Evolutionary conservation across 2,329 filamentous ascomycete species (phyloP).

Genomic region (Anthostomella pinea): DNA sequence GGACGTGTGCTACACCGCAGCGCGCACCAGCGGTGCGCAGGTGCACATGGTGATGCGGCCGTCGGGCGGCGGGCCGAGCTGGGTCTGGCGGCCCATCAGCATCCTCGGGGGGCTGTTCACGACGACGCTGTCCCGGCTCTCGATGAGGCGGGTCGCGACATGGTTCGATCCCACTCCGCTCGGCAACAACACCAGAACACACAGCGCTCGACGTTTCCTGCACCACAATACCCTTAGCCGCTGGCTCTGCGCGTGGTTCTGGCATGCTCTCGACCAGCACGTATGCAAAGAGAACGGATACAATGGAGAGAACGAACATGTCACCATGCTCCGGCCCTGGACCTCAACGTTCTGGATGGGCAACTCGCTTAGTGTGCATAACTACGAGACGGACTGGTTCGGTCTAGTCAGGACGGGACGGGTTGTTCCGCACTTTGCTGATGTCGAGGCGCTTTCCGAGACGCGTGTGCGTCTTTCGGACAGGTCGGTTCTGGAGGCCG

Average conservation of each 20-base stretch:
- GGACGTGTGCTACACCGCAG: slow-evolving; percentile 12
- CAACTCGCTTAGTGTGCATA: slow-evolving; percentile 13
- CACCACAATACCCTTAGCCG: slow-evolving; percentile 6
- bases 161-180: slow-evolving; percentile 12
- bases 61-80: slow-evolving; percentile 10
- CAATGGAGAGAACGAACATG: not conserved
- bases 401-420: slow-evolving; percentile 5
- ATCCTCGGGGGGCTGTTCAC: not conserved
- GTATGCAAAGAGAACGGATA: not conserved
- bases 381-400: slow-evolving; percentile 13
- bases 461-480: slow-evolving; percentile 5
- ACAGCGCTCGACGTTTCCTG: slow-evolving; percentile 1
- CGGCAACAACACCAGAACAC: too few species aligned
- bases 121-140: slow-evolving; percentile 7
- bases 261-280: slow-evolving; percentile 5
- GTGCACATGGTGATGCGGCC: slow-evolving; percentile 10
- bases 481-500: slow-evolving; percentile 3
- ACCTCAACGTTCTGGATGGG: slow-evolving; percentile 13
- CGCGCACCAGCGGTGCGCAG: slow-evolving; percentile 1
- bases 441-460: slow-evolving; percentile 1
- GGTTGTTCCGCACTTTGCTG: slow-evolving; percentile 9
- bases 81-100: slow-evolving; percentile 11
- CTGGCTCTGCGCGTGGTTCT: slow-evolving; percentile 5
- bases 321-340: slow-evolving; percentile 8
- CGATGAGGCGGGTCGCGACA: slow-evolving; percentile 6